Base-by-base conservation (phyloP, 306 rosid species). In the Ziziphus jujuba region DNA sequence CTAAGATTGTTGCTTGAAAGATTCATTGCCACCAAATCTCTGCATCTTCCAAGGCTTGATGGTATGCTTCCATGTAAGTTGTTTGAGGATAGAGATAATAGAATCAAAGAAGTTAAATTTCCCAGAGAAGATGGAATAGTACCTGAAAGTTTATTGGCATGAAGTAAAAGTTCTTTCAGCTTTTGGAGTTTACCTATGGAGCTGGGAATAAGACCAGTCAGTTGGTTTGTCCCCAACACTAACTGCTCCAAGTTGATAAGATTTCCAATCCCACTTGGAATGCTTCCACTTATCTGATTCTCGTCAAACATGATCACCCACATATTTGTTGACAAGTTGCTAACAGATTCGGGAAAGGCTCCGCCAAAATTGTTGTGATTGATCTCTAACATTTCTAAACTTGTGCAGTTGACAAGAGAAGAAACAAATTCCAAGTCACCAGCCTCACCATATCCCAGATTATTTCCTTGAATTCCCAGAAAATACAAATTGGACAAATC, bases 241-340 rank as follows among this genome's bases (percentile, higher is more conserved):
- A 66, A 53, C 1, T 3, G 4, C 12, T 5, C 6, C 45, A 66
- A 34, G 34, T 21, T 65, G 17, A 44, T 12, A 0, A 73, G 65
- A 12, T 56, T 35, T 16, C 21, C 71, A 0, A 73, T 33, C 1
- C 43, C 21, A 1, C 0, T 16, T 4, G 72, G 72, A 23, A 73
- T 73, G 16, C 23, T 56, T 20, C 72, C 77, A 20, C 19, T 7
- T 13, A 73, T 31, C 19, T 47, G 57, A 47, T 65, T 57, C 1
- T 0, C 0, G 0, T 0, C 1, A 21, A 35, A 1, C 20, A 3
- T 21, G 7, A 22, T 4, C 5, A 0, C 0, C 3, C 7, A 9
- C 1, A 73, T 53, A 10, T 23, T 63, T 5, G n/a, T 16, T 16
- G 60, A 36, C 8, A 62, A 8, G 22, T 71, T 71, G 38, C 28